These are phyloP conservation scores for Sclerotinia minor DNA, from an alignment of 2,329 filamentous ascomycete species.

Conservation along the genomic window DNA sequence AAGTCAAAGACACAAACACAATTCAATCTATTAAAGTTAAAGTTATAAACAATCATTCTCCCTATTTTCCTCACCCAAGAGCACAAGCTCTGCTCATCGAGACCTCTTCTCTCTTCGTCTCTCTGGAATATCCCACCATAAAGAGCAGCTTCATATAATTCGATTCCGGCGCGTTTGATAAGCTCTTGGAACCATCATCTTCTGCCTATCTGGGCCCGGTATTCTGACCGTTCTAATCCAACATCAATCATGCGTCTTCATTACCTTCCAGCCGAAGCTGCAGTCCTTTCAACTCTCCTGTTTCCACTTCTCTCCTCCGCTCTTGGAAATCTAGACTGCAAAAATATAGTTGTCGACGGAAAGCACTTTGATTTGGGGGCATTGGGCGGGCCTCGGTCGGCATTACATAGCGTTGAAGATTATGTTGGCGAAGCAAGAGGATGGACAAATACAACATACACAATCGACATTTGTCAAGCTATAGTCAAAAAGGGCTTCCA, in stretches of 20 bases:
- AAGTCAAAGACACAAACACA: background rate
- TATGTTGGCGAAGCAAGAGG: conserved; percentile 49
- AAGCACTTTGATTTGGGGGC: conserved; percentile 63
- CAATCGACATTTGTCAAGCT: conserved; percentile 71
- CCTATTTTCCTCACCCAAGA: background rate
- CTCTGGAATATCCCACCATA: background rate
- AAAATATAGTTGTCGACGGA: conserved; percentile 58
- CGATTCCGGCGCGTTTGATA: background rate
- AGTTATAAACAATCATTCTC: background rate
- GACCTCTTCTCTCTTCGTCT: background rate
- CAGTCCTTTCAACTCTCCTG: conserved; percentile 36
- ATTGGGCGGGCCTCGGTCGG: conserved; percentile 67
- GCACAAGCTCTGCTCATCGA: too few species aligned
- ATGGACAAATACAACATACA: conserved; percentile 75
- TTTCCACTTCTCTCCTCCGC: conserved; percentile 37
- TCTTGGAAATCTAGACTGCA: conserved; percentile 59
- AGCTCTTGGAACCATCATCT: background rate
- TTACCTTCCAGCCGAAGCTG: conserved; percentile 33
- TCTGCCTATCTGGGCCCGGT: background rate
- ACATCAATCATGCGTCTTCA: conserved; percentile 36
- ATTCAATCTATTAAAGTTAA: background rate
- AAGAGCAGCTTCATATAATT: background rate
- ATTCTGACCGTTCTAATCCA: background rate
- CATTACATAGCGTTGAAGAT: conserved; percentile 56
- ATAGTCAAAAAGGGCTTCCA: conserved; percentile 55